Percentiles rank a stretch among this genome's conserved stretches.
Conservation (phyloP, 768 basidiomycete genomes). For the Boletus rubroflammeus region DNA sequence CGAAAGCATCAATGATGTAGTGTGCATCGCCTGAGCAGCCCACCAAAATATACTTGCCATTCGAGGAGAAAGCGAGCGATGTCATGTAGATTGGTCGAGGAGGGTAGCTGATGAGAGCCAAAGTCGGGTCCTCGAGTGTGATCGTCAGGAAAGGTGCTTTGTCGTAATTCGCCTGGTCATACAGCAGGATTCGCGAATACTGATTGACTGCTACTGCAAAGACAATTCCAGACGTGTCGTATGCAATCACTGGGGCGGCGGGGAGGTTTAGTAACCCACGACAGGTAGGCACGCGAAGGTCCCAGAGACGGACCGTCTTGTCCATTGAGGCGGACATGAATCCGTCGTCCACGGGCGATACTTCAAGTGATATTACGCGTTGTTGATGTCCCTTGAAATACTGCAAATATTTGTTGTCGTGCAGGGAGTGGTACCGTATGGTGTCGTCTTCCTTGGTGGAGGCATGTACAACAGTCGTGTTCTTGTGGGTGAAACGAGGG, state of each 20-base stretch:
- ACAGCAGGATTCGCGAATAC: conserved; percentile 78
- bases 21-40: conserved; percentile 93
- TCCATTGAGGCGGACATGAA: conserved; percentile 96
- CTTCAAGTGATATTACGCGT: conserved; percentile 83
- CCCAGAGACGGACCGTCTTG: conserved; percentile 95
- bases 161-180: conserved; percentile 84
- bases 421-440: conserved; percentile 89
- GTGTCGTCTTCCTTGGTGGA: conserved; percentile 96
- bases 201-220: conserved; percentile 86
- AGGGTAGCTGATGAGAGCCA: conserved; percentile 73
- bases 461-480: conserved; percentile 78
- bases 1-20: conserved; percentile 90
- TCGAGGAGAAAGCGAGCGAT: conserved; percentile 83
- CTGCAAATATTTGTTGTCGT: conserved; percentile 93
- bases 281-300: conserved; percentile 75
- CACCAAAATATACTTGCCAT: conserved; percentile 85
- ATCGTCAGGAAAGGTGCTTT: conserved; percentile 88
- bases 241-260: conserved; percentile 73
- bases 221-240: conserved; percentile 77
- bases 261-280: conserved; percentile 77
- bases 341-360: conserved; percentile 89
- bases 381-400: conserved; percentile 96
- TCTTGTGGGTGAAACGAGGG: conserved; percentile 92
- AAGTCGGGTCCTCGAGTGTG: conserved; percentile 75
- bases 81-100: conserved; percentile 90